Percentiles rank a stretch among this genome's conserved stretches.
Evolutionary conservation across 2,329 filamentous ascomycete genomes (phyloP).

Genomic region (Cladosporium oxysporum): DNA sequence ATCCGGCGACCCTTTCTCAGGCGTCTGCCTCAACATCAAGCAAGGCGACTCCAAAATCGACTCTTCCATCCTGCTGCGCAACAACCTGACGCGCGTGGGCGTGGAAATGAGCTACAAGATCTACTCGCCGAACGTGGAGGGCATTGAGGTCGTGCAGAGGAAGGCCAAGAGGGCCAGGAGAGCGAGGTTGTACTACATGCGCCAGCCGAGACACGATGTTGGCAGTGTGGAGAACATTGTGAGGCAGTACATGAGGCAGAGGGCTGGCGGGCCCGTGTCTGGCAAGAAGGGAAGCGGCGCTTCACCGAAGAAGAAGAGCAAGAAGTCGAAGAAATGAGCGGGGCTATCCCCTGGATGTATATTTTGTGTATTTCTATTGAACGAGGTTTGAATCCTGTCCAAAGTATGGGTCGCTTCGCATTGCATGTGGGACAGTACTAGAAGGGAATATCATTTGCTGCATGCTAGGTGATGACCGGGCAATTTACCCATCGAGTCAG

Average conservation of each 20-base stretch:
- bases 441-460: not conserved
- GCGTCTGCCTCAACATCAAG: conserved; percentile 84
- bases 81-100: conserved; percentile 80
- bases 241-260: conserved; percentile 61
- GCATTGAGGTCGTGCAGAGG: conserved; percentile 91
- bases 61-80: conserved; percentile 82
- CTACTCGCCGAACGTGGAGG: conserved; percentile 84
- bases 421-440: not conserved
- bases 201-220: conserved; percentile 82
- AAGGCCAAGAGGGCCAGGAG: conserved; percentile 80
- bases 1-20: conserved; percentile 84
- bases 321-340: conserved; percentile 36
- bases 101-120: conserved; percentile 99
- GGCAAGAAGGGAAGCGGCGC: conserved; percentile 20
- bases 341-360: not conserved
- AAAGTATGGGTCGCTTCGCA: not conserved
- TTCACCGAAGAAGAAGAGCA: conserved; percentile 30
- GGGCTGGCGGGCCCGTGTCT: conserved; percentile 40
- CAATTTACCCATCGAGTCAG: not conserved
- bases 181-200: conserved; percentile 87
- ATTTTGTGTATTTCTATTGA: conserved; percentile 13
- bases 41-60: conserved; percentile 72
- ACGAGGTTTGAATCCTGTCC: not conserved
- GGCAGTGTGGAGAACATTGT: conserved; percentile 83
- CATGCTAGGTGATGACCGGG: not conserved